Evolutionary conservation across 768 basidiomycete genomes (phyloP), one percentile per base, ranked within the genome.

Genomic region (Termitomyces sp.): DNA sequence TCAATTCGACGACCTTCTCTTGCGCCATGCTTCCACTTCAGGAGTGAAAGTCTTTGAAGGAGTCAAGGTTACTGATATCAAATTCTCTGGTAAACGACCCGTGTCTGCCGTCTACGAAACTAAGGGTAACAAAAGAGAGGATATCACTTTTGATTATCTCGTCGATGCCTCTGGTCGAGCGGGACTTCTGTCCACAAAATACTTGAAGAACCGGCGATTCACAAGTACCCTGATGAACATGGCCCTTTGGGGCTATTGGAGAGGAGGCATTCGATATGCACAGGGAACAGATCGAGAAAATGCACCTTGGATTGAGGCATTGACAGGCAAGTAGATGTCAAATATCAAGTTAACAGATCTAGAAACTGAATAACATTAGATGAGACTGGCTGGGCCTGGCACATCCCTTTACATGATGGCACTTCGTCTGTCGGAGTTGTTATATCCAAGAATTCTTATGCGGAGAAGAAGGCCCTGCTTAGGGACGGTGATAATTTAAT

Each of bases 171-270:
- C 78, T 3, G 87, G 87, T 36, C 76, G 86, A 1, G 70, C 72
- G 0, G 86, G 86, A 2, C 62, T 88, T 59, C 73, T 88, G 68
- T 83, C 82, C 1, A 80, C 78, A 15, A 80, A 78, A 48, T 85
- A 86, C 60, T 70, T 86, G 37, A 75, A 78, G 52, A 83, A 84
- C 58, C 73, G 86, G 18, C 72, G 71, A 33, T 79, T 80, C 66
- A 85, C 80, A 34, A 71, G 77, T 42, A 74, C 75, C 2, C 65
- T 88, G 49, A 76, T 73, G 58, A 87, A 86, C 59, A 74, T 86
- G 16, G 87, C 87, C 1, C 70, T 78, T 20, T 88, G 87, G 86
- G 85, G 83, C 2, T 88, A 88, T 61, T 88, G 85, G 85, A 73
- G 64, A 28, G 81, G 76, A 2, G 72, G 75, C 8, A 72, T 71